Evolutionary conservation across 129 eudicot species (phyloP).

Genomic region (Saussurea involucrata): DNA sequence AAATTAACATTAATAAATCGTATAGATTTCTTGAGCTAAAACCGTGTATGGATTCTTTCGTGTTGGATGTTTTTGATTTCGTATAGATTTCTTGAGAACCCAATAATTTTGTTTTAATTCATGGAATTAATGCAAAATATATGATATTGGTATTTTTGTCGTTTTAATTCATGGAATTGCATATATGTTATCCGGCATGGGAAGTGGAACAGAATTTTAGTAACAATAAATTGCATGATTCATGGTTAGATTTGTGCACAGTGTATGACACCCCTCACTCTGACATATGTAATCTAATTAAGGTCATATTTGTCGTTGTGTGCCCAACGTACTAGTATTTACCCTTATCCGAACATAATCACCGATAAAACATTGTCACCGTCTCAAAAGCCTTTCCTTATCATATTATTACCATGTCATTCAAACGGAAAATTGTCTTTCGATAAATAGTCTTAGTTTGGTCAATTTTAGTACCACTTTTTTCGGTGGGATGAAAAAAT

Average conservation of each 20-base stretch:
- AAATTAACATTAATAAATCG: too few species aligned
- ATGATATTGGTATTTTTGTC: background rate
- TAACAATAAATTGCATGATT: background rate
- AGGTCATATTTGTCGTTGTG: background rate
- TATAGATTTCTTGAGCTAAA: too few species aligned
- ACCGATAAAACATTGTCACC: too few species aligned
- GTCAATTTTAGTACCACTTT: too few species aligned
- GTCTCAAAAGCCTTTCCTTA: too few species aligned
- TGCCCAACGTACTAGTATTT: background rate
- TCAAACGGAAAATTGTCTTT: too few species aligned
- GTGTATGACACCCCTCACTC: background rate
- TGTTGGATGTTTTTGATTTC: background rate
- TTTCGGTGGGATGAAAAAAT: too few species aligned
- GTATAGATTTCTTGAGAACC: background rate
- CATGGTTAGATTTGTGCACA: background rate
- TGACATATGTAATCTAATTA: background rate
- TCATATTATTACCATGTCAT: too few species aligned
- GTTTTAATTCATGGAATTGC: background rate
- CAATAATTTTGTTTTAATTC: background rate
- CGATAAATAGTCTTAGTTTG: too few species aligned
- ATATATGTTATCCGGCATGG: background rate
- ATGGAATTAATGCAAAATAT: too few species aligned
- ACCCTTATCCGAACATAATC: background rate
- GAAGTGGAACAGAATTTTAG: background rate
- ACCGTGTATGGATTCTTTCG: background rate